Evolutionary conservation across 129 eudicot species (phyloP).

Genomic region (Helichrysum umbraculigerum): DNA sequence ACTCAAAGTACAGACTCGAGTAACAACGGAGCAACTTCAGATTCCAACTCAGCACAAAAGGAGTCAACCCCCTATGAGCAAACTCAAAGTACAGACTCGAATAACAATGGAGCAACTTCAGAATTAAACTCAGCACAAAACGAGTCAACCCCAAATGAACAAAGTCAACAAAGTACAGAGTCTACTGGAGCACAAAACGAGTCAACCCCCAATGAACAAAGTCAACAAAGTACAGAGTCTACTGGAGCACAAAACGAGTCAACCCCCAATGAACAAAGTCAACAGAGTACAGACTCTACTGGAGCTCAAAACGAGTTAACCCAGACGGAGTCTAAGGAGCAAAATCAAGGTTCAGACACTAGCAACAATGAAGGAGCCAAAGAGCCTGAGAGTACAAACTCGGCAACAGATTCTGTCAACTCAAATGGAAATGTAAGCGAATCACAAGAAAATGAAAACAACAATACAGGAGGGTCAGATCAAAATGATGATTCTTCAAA

Average conservation of each 20-base stretch:
- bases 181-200: conserved; percentile 19
- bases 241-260: conserved; percentile 31
- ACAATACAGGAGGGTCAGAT: conserved; percentile 26
- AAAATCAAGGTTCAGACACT: conserved; percentile 25
- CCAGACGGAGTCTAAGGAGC: conserved; percentile 24
- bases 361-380: not conserved
- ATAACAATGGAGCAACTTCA: conserved; percentile 23
- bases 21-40: conserved; percentile 27
- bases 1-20: conserved; percentile 27
- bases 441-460: not conserved
- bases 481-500: conserved; percentile 28
- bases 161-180: conserved; percentile 24
- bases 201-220: conserved; percentile 29
- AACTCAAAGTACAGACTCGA: conserved; percentile 27
- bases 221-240: conserved; percentile 26
- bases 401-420: conserved; percentile 3
- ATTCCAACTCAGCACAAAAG: conserved; percentile 27
- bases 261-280: conserved; percentile 32
- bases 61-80: conserved; percentile 38
- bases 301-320: conserved; percentile 30
- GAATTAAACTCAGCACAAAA: conserved; percentile 30
- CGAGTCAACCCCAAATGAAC: conserved; percentile 36
- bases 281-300: conserved; percentile 29
- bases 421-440: not conserved
- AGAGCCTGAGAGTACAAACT: conserved; percentile 13